phyloP scores from a whole-genome alignment of 164 flowering plant genomes.

The Vitis amurensis region DNA sequence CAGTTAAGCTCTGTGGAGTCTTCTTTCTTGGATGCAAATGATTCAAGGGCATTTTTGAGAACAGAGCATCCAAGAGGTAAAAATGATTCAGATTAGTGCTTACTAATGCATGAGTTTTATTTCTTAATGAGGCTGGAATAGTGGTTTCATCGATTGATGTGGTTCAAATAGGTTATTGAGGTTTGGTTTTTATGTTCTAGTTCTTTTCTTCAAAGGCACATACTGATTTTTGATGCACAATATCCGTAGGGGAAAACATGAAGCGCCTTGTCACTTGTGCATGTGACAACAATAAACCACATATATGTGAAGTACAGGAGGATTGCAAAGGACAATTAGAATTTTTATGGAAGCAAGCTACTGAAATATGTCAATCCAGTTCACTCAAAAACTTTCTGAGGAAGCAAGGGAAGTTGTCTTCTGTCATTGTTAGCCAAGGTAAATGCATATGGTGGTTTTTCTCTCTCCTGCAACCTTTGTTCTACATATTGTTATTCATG shows the following conservation, averaged over 20 bases:
- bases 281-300: slow-evolving; percentile 25
- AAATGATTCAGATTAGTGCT: slow-evolving; percentile 3
- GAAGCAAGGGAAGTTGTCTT: slow-evolving; percentile 67
- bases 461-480: background rate
- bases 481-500: background rate
- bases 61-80: slow-evolving; percentile 47
- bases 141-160: background rate
- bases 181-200: background rate
- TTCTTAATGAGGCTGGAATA: background rate
- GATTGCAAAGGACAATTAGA: slow-evolving; percentile 46
- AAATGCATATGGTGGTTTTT: slow-evolving; percentile 9
- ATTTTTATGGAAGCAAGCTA: slow-evolving; percentile 61
- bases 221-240: slow-evolving; percentile 47
- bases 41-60: slow-evolving; percentile 32
- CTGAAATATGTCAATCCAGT: slow-evolving; percentile 54
- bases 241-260: slow-evolving; percentile 44
- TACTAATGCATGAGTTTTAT: background rate
- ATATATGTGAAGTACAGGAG: slow-evolving; percentile 23
- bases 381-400: slow-evolving; percentile 56
- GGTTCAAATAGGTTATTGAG: background rate
- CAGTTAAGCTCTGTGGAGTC: slow-evolving; percentile 67
- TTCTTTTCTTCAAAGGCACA: slow-evolving; percentile 37
- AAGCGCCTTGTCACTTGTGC: slow-evolving; percentile 36
- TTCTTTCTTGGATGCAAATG: slow-evolving; percentile 39
- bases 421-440: slow-evolving; percentile 69